These are phyloP conservation scores for Gossypium longicalyx DNA, from an alignment of 345 rosid species.

Conservation along the genomic window DNA sequence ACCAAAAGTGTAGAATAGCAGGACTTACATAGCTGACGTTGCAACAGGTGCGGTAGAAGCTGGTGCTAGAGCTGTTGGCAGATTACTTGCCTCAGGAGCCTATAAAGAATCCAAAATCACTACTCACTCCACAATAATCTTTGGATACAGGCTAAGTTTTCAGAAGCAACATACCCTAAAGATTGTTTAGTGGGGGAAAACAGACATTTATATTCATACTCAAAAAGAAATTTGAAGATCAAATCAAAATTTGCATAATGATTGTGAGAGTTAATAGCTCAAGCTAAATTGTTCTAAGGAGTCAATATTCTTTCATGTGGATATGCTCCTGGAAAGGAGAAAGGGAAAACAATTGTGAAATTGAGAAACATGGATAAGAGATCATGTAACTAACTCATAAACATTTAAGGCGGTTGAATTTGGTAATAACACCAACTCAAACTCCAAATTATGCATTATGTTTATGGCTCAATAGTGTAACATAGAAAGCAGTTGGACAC, in stretches of 20 bases:
- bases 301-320: neutral
- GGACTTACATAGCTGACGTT: conserved; percentile 3
- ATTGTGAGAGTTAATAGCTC: neutral
- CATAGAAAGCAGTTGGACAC: neutral
- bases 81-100: neutral
- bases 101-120: conserved; percentile 2
- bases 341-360: neutral
- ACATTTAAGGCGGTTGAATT: neutral
- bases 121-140: neutral
- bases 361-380: neutral
- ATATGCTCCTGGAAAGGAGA: neutral
- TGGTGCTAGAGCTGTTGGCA: neutral
- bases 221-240: neutral
- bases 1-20: neutral
- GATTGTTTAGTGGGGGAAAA: too few species aligned
- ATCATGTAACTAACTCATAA: neutral
- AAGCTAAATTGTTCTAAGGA: too few species aligned
- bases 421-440: neutral
- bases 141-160: neutral
- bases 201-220: neutral
- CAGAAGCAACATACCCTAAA: neutral
- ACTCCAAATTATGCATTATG: neutral
- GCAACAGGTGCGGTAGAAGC: conserved; percentile 2
- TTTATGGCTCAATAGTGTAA: neutral
- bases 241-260: neutral